phyloP scores from a whole-genome alignment of 371 early-diverging fungal species.

The Apophysomyces sp. region DNA sequence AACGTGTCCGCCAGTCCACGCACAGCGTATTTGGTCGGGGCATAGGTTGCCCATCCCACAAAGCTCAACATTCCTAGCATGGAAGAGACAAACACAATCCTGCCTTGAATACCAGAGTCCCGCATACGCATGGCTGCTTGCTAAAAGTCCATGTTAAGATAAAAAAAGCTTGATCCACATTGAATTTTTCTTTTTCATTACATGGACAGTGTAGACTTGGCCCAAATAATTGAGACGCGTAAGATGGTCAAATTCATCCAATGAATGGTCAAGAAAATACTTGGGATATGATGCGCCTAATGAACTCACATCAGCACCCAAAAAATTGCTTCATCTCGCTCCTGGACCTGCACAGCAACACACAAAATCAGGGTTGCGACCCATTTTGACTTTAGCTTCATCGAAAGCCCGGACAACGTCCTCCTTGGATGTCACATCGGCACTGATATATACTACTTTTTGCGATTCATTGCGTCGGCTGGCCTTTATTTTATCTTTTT shows the following conservation, averaged over 20 bases:
- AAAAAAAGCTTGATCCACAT: background rate
- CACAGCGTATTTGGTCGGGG: conserved; percentile 84
- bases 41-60: conserved; percentile 81
- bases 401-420: conserved; percentile 61
- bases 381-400: conserved; percentile 59
- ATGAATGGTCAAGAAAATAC: conserved; percentile 67
- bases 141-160: conserved; percentile 23
- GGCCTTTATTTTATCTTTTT: background rate
- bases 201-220: conserved; percentile 72
- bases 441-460: conserved; percentile 50
- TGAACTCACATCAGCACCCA: background rate
- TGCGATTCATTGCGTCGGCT: conserved; percentile 28
- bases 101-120: conserved; percentile 60
- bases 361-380: conserved; percentile 67
- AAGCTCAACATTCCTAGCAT: conserved; percentile 75
- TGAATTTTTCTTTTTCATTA: conserved; percentile 17
- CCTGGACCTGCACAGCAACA: conserved; percentile 78
- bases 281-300: conserved; percentile 67
- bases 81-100: conserved; percentile 81
- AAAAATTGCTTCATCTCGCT: background rate
- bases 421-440: conserved; percentile 60
- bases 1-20: conserved; percentile 77
- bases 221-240: conserved; percentile 85
- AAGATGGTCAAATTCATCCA: conserved; percentile 59
- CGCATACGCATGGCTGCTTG: conserved; percentile 70